Evolutionary conservation across 176 grass and related monocot species (phyloP), one percentile per base, ranked within the genome.

Genomic region (Leersia perrieri): DNA sequence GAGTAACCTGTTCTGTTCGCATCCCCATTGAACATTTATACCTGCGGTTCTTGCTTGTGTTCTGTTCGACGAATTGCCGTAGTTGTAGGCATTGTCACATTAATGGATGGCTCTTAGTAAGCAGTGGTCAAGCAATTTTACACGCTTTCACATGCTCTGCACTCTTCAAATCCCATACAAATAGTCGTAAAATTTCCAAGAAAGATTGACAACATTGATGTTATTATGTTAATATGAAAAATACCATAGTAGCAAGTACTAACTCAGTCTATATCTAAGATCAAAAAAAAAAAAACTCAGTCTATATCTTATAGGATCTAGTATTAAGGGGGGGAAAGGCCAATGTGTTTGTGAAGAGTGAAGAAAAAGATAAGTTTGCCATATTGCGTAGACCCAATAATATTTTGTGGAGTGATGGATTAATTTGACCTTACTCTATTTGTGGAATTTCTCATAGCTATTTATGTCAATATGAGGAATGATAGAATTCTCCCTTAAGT

Each of bases 1-100:
- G 20, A 51, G 0, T 68, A 9, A 68, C 22, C 12, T 90, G 63
- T 90, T 94, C 77, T 33, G 29, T 84, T 55, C 82, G 41, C 47
- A 57, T 57, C 27, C 39, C 42, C 35, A 31, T 40, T 22, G 1
- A 3, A 33, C 16, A 36, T 40, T 10, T 9, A n/a, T 42, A 3
- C 47, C 12, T 62, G 4, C 27, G 7, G 42, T 39, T 38, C 2
- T 58, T 81, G 57, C 57, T 36, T 72, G 27, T 68, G 25, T 73
- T 38, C 58, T 82, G 78, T 78, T 86, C 35, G 78, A 32, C 18
- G 66, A 73, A 86, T 82, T 77, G 72, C 66, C n/a, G 0, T 66
- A 77, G 66, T 20, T 60, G 66, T 25, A 68, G 6, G 79, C 12
- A 36, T 23, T n/a, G n/a, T n/a, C n/a, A 42, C 27, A 11, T 22